Base-by-base conservation (phyloP, 2,329 filamentous ascomycete species). In the Cordyceps sp. region DNA sequence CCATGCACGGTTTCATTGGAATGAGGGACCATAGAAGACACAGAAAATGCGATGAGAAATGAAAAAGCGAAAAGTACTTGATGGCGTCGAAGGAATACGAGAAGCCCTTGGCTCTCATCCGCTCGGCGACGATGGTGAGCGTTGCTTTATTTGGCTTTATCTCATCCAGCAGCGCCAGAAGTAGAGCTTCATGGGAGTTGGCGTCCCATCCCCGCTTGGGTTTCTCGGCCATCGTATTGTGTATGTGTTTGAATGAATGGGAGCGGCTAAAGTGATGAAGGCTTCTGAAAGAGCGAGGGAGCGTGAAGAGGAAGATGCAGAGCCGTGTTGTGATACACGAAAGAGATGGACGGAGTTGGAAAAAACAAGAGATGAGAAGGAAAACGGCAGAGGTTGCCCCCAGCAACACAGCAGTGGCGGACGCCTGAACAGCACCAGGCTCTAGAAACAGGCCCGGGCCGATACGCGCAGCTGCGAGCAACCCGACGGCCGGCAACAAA, bases 81-180 rank as follows among this genome's bases (percentile, higher is more conserved):
- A 58, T 54, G 29, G 57, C 59, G 33, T 49, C 46, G 19, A 40
- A 50, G 19, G 48, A 54, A 36, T 59, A 63, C 4, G 37, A 36
- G 25, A 57, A 61, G 10, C 58, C 60, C 35, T 47, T 48, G 8
- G 26, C 33, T 4, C 42, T 41, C 39, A 60, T 51, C 5, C 42
- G 42, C 24, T 40, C 37, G 0, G 53, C 44, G 21, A 61, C 48
- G 2, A 31, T 36, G 2, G 42, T 44, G 41, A 60, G 47, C 15
- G 53, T 22, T 1, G 46, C 45, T 33, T 50, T 49, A 33, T 29
- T 50, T 2, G 56, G 55, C 34, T 52, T 55, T 16, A 49, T 33
- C 29, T 53, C 45, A 1, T 56, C 49, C 9, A 59, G 37, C 4
- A 63, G 39, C 3, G 48, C 45, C 0, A 53, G 36, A 5, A 63